Base-by-base conservation (phyloP, 805 yeast species). In the Danielozyma ontarioensis region DNA sequence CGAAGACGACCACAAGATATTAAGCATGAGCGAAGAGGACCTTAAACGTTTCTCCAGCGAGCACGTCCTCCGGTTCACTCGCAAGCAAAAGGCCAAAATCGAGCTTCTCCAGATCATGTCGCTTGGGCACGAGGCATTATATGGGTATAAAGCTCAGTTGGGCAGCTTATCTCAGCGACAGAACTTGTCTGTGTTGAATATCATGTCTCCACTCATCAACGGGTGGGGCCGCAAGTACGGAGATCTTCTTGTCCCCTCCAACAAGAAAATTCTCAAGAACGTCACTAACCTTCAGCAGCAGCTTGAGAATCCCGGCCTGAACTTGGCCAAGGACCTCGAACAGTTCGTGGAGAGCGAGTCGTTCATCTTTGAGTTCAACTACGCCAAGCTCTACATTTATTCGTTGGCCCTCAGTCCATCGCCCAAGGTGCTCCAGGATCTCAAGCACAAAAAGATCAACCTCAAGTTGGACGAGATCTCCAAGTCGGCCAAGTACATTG, bases 111-210 rank as follows among this genome's bases (percentile, higher is more conserved):
- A 83, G 50, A 83, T 89, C 42, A 75, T 83, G 59, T 76, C 89
- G 1, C 64, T 88, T 32, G 94, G 93, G 25, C 87, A 85, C 53
- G 95, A 86, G 46, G 77, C 90, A 2, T 64, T 89, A 13, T 89
- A 89, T 53, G 80, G 82, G 13, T 75, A 72, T 31, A 76, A 73
- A 41, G 76, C 78, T 3, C 78, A 72, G 43, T 48, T 70, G 34
- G 74, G 74, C 27, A 55, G 62, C 4, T 55, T 72, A 21, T 69
- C 73, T 29, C 81, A 76, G 47, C 64, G 77, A 26, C 88, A 82
- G 41, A 81, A 81, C 46, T 59, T 89, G 29, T 74, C 88, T 0
- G 70, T 88, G 8, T 64, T 89, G 44, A 76, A 77, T 37, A 76
- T 88, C 31, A 62, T 89, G 36, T 72, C 85, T 8, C 90, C 96